Conservation (phyloP, 306 rosid species). For the Rubus idaeus region DNA sequence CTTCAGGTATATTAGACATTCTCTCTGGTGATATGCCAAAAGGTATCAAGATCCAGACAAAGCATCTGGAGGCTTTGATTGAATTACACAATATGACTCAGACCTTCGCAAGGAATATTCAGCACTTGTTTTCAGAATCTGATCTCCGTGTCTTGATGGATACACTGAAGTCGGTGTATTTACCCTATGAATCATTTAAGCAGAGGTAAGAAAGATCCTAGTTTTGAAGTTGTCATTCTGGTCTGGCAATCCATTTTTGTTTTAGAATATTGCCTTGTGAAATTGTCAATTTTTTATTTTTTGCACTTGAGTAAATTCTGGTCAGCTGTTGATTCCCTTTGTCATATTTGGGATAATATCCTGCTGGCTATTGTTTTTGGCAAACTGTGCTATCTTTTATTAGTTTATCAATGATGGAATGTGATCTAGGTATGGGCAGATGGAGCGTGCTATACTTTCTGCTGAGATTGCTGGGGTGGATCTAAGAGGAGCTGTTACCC, state of each 20-base stretch:
- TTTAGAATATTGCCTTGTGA: background rate
- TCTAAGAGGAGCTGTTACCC: constrained; percentile 97
- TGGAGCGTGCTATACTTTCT: constrained; percentile 97
- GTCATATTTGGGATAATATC: background rate
- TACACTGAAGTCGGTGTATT: constrained; percentile 76
- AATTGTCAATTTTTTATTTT: background rate
- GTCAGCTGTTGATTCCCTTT: background rate
- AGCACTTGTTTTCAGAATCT: constrained; percentile 87
- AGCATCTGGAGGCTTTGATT: constrained; percentile 86
- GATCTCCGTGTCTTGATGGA: constrained; percentile 68
- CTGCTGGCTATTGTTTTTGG: background rate
- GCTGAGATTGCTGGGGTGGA: constrained; percentile 92
- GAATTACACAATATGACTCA: constrained; percentile 92
- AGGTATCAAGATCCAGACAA: constrained; percentile 90
- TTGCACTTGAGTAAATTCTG: background rate
- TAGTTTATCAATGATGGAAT: constrained; percentile 27
- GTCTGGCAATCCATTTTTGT: background rate
- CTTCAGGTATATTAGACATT: constrained; percentile 77
- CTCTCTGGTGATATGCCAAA: constrained; percentile 95
- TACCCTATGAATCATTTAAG: constrained; percentile 86
- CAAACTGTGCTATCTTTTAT: constrained; percentile 17
- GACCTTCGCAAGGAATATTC: constrained; percentile 91
- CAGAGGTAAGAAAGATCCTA: constrained; percentile 57
- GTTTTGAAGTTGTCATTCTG: background rate
- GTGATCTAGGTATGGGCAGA: constrained; percentile 81